Evolutionary conservation across 441 rosid genomes (phyloP), one percentile per base, ranked within the genome.

Genomic region (Aleurites moluccanus): DNA sequence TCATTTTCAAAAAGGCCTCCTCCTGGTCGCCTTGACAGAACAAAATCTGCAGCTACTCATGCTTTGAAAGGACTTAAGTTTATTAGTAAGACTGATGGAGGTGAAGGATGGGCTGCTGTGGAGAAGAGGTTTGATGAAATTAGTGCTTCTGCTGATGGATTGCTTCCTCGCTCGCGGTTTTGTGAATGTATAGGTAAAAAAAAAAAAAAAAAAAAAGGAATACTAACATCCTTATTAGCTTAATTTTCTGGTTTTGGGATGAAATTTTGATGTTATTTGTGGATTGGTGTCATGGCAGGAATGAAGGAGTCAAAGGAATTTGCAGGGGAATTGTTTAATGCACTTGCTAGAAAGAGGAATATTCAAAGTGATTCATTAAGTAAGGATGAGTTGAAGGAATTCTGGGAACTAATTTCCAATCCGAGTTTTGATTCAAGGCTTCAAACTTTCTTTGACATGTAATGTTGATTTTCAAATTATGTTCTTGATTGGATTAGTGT

Each of bases 381-480:
- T 57, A 94, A 90, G 64, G 84, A 53, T 6, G 91, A 87, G 82
- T 89, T 94, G 60, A 84, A 79, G 75, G 73, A 80, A 16, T 92
- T 94, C 70, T 92, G 97, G 99, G 98, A 92, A 20, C 94, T 92
- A 72, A 86, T 94, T 63, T 83, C 93, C 23, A 83, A 92, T 60
- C 96, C 91, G 74, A 91, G 99, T 80, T 94, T 94, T 64, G 99
- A 94, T 72, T 86, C 99, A 72, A 88, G 93, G 88, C 99, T 94
- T 47, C 98, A 92, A 66, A 89, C 88, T 67, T 94, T 92, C 86
- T 92, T 94, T 79, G 98, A 89, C 90, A 92, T 94, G 98, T 94
- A 86, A 70, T 6, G 30, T 47, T n/a, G 60, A 44, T 59, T 38
- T 60, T 16, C 30, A 27, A 64, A 20, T 27, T 5, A 15, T 65